Evolutionary conservation across 768 basidiomycete species (phyloP).

Genomic region (Pleurotus cornucopiae): DNA sequence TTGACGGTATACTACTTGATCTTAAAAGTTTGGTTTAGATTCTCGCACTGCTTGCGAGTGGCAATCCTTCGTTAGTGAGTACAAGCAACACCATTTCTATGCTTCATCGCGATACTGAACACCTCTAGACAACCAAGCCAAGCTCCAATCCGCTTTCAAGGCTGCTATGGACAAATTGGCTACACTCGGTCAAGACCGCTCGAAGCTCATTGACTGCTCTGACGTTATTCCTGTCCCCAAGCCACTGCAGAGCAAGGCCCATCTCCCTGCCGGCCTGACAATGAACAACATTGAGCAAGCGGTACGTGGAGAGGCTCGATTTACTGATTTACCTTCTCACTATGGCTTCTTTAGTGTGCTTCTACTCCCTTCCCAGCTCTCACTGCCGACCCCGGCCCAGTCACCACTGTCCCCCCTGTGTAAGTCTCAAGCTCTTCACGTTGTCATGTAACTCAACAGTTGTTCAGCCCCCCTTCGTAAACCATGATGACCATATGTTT

Average conservation of each 20-base stretch:
- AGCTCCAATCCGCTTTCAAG: conserved; percentile 19
- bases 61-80: conserved; percentile 27
- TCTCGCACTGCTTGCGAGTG: conserved; percentile 31
- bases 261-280: conserved; percentile 16
- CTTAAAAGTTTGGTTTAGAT: conserved; percentile 16
- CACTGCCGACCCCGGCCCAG: conserved; percentile 6
- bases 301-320: background rate
- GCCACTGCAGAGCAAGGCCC: conserved; percentile 12
- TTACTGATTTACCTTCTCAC: background rate
- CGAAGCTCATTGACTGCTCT: conserved; percentile 15
- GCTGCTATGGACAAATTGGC: conserved; percentile 28
- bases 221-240: conserved; percentile 16
- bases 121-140: conserved; percentile 16
- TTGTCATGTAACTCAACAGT: background rate
- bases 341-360: background rate
- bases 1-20: conserved; percentile 8
- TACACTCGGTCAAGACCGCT: conserved; percentile 22
- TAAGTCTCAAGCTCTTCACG: background rate
- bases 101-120: no score
- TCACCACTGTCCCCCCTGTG: conserved; percentile 6
- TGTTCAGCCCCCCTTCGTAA: conserved; percentile 6
- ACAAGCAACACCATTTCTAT: background rate
- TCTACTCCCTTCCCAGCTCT: conserved; percentile 5
- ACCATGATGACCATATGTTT: no score
- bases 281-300: conserved; percentile 9